Conservation (phyloP, 1,284 basidiomycete genomes). For the Abortiporus biennis region DNA sequence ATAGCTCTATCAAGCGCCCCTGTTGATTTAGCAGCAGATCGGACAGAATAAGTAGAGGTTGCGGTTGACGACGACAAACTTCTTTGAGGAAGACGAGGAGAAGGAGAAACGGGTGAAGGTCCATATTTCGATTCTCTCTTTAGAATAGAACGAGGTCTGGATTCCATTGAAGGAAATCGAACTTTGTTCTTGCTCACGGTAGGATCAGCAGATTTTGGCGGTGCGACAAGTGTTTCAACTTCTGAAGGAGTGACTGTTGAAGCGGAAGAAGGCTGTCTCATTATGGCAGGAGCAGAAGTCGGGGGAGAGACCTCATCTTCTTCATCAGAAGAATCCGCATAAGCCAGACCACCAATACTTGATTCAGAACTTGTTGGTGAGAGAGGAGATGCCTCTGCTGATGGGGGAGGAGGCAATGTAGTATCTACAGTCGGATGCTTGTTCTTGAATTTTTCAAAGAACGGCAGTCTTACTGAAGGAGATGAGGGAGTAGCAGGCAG, state of each 20-base stretch:
- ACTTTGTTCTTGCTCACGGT: constrained; percentile 13
- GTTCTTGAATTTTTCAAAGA: constrained; percentile 45
- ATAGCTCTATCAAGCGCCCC: constrained; percentile 38
- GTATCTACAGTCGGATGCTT: constrained; percentile 20
- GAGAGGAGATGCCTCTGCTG: constrained; percentile 11
- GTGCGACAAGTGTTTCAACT: constrained; percentile 3
- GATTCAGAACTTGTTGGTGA: constrained; percentile 23
- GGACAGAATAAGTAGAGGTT: constrained; percentile 19
- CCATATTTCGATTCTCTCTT: constrained; percentile 22
- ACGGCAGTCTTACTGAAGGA: constrained; percentile 27
- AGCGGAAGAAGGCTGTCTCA: background rate
- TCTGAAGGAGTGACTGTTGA: constrained; percentile 4
- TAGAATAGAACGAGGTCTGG: constrained; percentile 2
- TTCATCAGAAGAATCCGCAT: constrained; percentile 22
- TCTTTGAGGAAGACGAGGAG: constrained; percentile 20
- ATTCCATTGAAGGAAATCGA: constrained; percentile 26
- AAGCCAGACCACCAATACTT: constrained; percentile 20
- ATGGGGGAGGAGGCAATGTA: constrained; percentile 6
- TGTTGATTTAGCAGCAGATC: constrained; percentile 26
- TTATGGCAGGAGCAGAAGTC: constrained; percentile 12
- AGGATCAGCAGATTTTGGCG: constrained; percentile 3
- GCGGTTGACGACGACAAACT: constrained; percentile 24
- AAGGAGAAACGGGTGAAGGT: constrained; percentile 18
- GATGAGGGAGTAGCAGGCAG: constrained; percentile 30
- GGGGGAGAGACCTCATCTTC: constrained; percentile 14